Conservation (phyloP, 2,329 filamentous ascomycete genomes). For the Botrytis fabae region DNA sequence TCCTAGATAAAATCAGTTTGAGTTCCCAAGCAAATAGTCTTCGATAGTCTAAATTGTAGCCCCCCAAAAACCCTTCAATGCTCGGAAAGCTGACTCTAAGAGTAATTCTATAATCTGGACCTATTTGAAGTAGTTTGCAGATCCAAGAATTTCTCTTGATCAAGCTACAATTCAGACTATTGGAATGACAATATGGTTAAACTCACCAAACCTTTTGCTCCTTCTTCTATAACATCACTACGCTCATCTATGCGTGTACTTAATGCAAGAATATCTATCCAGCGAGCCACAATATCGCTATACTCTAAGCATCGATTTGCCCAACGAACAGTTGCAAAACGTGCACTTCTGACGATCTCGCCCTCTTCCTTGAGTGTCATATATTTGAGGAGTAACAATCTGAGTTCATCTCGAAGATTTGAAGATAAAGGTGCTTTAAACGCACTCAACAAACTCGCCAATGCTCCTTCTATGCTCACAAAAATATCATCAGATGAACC, state of each 20-base stretch:
- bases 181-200: slow-evolving; percentile 46
- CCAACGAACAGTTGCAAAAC: slow-evolving; percentile 83
- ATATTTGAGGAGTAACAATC: slow-evolving; percentile 64
- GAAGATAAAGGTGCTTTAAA: slow-evolving; percentile 47
- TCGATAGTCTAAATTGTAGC: neutral
- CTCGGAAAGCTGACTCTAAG: neutral
- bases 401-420: slow-evolving; percentile 34
- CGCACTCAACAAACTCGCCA: slow-evolving; percentile 73
- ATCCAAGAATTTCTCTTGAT: no score
- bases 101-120: neutral
- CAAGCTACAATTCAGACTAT: neutral
- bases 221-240: slow-evolving; percentile 86
- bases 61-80: neutral
- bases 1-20: slow-evolving; percentile 35
- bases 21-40: neutral
- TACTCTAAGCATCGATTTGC: slow-evolving; percentile 86
- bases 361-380: slow-evolving; percentile 56
- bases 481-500: slow-evolving; percentile 70
- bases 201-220: slow-evolving; percentile 79
- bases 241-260: slow-evolving; percentile 66
- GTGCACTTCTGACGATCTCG: slow-evolving; percentile 67
- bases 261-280: slow-evolving; percentile 84
- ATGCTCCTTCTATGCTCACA: slow-evolving; percentile 84
- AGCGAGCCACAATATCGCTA: slow-evolving; percentile 74
- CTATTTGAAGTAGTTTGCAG: neutral